Conservation (phyloP, 192 early-diverging fungal genomes). For the Mortierella claussenii region DNA sequence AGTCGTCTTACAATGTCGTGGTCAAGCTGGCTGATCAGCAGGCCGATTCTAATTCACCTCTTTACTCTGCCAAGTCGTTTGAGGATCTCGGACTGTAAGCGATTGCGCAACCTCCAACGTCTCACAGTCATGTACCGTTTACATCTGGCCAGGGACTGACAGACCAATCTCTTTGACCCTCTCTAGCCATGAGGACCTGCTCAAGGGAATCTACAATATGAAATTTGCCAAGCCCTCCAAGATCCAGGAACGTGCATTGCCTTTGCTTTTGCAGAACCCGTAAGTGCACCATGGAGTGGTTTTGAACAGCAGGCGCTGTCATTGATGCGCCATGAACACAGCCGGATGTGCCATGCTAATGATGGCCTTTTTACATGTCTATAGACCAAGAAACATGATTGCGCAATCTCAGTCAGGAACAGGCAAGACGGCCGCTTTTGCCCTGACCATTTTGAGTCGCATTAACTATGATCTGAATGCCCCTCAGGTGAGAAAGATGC, state of each 20-base stretch:
- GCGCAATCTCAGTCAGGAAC: slow-evolving; percentile 99
- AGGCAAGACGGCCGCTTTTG: slow-evolving; percentile 98
- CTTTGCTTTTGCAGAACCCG: slow-evolving; percentile 86
- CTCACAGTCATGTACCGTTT: too few relatives aligned
- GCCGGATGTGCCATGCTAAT: too few relatives aligned
- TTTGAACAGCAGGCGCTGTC: not conserved
- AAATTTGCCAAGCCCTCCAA: slow-evolving; percentile 93
- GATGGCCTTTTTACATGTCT: too few relatives aligned
- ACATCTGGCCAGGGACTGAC: too few relatives aligned
- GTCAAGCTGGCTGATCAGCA: slow-evolving; percentile 68
- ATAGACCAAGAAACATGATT: slow-evolving; percentile 94
- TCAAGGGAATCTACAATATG: slow-evolving; percentile 96
- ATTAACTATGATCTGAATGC: slow-evolving; percentile 73
- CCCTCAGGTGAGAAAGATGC: slow-evolving; percentile 65
- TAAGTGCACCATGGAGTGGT: slow-evolving; percentile 33
- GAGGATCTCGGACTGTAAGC: slow-evolving; percentile 77
- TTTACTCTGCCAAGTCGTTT: slow-evolving; percentile 85
- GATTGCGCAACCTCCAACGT: not conserved
- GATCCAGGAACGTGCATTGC: slow-evolving; percentile 95
- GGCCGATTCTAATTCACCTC: slow-evolving; percentile 77
- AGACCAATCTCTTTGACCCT: too few relatives aligned
- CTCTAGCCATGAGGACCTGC: slow-evolving; percentile 75
- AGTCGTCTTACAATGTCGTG: slow-evolving; percentile 60
- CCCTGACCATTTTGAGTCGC: slow-evolving; percentile 90
- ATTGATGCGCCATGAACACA: not conserved